A percentile compares a stretch with the other conserved stretches of the same genome.
These are phyloP conservation scores for Labyrinthula sp. DNA, from an alignment of 352 stramenopile genomes.

Conservation along the genomic window DNA sequence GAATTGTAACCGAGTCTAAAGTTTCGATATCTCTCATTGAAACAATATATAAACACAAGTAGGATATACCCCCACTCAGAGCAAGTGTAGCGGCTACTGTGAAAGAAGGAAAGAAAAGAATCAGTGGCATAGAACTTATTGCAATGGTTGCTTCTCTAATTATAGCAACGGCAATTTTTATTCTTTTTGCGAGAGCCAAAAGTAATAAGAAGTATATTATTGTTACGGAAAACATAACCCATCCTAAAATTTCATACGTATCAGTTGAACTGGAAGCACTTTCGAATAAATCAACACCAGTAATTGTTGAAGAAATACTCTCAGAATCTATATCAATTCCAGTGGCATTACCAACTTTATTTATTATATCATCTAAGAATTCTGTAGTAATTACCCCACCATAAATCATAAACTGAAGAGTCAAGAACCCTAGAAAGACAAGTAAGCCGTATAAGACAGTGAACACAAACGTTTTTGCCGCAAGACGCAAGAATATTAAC, in stretches of 20 bases:
- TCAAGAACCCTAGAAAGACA: slow-evolving; percentile 44
- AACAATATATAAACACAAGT: too few species aligned
- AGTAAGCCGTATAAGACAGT: slow-evolving; percentile 46
- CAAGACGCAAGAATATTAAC: slow-evolving; percentile 47
- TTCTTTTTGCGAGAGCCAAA: slow-evolving; percentile 57
- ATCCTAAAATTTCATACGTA: slow-evolving; percentile 37
- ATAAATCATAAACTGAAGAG: slow-evolving; percentile 49
- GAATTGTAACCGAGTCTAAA: too few species aligned
- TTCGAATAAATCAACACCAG: too few species aligned
- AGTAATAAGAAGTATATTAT: slow-evolving; percentile 45
- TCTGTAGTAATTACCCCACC: slow-evolving; percentile 43
- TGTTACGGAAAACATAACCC: slow-evolving; percentile 45
- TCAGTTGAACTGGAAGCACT: too few species aligned
- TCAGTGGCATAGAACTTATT: slow-evolving; percentile 42
- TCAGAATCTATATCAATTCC: too few species aligned
- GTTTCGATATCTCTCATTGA: too few species aligned
- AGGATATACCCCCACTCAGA: too few species aligned
- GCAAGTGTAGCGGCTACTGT: slow-evolving; percentile 45
- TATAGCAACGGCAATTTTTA: slow-evolving; percentile 47
- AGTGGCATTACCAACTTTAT: too few species aligned
- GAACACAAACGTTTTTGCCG: slow-evolving; percentile 49
- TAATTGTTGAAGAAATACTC: too few species aligned
- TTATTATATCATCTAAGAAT: slow-evolving; percentile 38
- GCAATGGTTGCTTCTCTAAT: slow-evolving; percentile 50
- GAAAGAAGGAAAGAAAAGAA: slow-evolving; percentile 46